Percentiles rank a stretch among this genome's conserved stretches.
Evolutionary conservation across 2,329 filamentous ascomycete species (phyloP).

Genomic region (Metarhizium humberi): DNA sequence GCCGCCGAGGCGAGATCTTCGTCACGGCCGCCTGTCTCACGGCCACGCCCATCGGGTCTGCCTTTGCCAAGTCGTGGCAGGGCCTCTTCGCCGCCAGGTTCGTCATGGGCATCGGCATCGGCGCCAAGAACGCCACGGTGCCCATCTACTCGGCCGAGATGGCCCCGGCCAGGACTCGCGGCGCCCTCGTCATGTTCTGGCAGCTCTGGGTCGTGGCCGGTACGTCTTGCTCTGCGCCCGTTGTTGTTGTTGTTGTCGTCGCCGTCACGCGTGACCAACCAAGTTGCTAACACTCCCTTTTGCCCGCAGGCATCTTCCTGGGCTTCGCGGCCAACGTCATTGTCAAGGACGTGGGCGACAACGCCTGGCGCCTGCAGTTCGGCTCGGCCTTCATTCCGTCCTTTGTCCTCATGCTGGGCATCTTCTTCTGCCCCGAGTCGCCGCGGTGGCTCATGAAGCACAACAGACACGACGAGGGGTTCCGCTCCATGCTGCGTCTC

Average conservation of each 20-base stretch:
- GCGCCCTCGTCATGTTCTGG: constrained; percentile 75
- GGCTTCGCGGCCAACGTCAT: constrained; percentile 44
- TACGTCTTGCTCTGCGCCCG: constrained; percentile 1
- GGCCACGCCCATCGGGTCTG: constrained; percentile 46
- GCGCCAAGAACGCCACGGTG: constrained; percentile 52
- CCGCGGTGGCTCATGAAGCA: constrained; percentile 59
- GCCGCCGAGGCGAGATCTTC: constrained; percentile 57
- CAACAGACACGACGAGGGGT: constrained; percentile 45
- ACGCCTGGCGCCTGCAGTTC: constrained; percentile 50
- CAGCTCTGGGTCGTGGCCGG: constrained; percentile 25
- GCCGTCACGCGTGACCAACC: neutral
- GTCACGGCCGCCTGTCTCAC: constrained; percentile 40
- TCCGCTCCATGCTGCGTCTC: constrained; percentile 36
- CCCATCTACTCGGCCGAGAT: constrained; percentile 69
- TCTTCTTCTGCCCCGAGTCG: constrained; percentile 54
- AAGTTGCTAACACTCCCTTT: constrained; percentile 6
- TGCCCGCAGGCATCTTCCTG: constrained; percentile 26
- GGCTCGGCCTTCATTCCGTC: constrained; percentile 45
- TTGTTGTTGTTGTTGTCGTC: too few species aligned
- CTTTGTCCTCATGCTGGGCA: constrained; percentile 40
- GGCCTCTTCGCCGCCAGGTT: constrained; percentile 57
- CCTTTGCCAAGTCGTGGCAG: constrained; percentile 55
- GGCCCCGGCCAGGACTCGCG: constrained; percentile 54
- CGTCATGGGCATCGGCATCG: constrained; percentile 59
- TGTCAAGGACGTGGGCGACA: constrained; percentile 38